These are phyloP conservation scores for Candida dajiaensis DNA, from an alignment of 805 yeast genomes.

Conservation along the genomic window DNA sequence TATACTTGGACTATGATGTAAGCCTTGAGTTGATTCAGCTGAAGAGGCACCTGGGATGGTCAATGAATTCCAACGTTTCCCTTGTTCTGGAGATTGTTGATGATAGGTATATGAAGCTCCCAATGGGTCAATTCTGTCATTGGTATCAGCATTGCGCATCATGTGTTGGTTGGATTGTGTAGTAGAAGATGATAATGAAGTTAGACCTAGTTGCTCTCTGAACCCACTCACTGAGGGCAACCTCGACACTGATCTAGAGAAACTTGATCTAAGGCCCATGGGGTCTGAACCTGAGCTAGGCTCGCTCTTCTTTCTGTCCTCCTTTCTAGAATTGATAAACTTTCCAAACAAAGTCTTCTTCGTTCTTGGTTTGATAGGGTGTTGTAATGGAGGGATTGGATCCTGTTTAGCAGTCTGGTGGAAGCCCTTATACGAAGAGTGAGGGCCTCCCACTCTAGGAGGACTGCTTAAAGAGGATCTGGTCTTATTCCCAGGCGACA, in stretches of 20 bases:
- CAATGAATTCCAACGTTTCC: background rate
- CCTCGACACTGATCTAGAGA: slow-evolving; percentile 10
- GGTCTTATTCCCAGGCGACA: background rate
- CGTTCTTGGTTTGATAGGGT: slow-evolving; percentile 41
- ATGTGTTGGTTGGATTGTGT: background rate
- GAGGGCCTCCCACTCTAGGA: slow-evolving; percentile 5
- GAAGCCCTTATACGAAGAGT: slow-evolving; percentile 26
- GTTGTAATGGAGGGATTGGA: slow-evolving; percentile 40
- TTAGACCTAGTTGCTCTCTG: slow-evolving; percentile 7
- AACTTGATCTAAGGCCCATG: slow-evolving; percentile 1
- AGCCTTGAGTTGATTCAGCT: background rate
- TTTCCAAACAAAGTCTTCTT: slow-evolving; percentile 23
- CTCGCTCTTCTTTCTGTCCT: slow-evolving; percentile 12
- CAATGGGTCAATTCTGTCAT: background rate
- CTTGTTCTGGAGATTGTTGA: background rate
- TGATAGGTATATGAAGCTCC: background rate
- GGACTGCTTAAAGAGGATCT: background rate
- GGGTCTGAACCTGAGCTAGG: slow-evolving; percentile 1
- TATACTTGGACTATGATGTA: slow-evolving; percentile 4
- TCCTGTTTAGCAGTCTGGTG: slow-evolving; percentile 21
- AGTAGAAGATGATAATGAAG: background rate
- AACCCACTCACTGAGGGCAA: slow-evolving; percentile 8
- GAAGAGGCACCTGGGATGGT: background rate
- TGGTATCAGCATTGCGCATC: background rate
- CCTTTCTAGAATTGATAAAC: slow-evolving; percentile 22